Evolutionary conservation across 1,284 basidiomycete species (phyloP), one percentile per base, ranked within the genome.

Genomic region (Microbotryum intermedium): DNA sequence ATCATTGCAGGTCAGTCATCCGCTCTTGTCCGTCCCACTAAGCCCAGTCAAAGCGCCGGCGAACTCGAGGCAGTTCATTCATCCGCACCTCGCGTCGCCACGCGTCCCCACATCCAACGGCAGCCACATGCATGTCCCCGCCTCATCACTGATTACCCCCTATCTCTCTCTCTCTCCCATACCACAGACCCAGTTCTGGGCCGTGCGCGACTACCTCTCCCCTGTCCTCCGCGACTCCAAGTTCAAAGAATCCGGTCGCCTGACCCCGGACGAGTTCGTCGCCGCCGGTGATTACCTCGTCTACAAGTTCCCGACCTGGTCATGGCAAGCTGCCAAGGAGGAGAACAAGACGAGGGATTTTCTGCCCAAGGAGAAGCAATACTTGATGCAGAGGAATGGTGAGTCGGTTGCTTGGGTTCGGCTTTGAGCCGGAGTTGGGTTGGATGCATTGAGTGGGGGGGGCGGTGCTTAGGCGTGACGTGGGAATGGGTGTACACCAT

Each of bases 151-250:
- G 26, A 56, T 21, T n/a, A 5, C 29, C 34, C 23, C 47, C 8
- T 46, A 50, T n/a, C n/a, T n/a, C n/a, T n/a, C n/a, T n/a, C n/a
- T n/a, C n/a, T 25, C 4, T 10, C 23, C 0, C 39, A 29, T 34
- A 1, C 34, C n/a, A 25, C 61, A 86, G 83, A 84, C 86, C 78
- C 90, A 94, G 79, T 90, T 88, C 76, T 95, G 90, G 86, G 88
- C 90, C 13, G 87, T 97, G 63, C 84, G 94, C 71, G 94, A 97
- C 75, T 95, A 95, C 76, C 85, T 98, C 62, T 90, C 90, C 63
- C 94, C 94, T 7, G 91, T 92, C 34, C 82, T 98, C 69, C 88
- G 87, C 73, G 94, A 98, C 78, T 92, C 88, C 78, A 97, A 97
- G 76, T 98, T 98, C 81, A 97, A 95, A 76, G 94, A 98, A 76